These are phyloP conservation scores for Endoconidiophora laricicola DNA, from an alignment of 2,329 filamentous ascomycete species.

Conservation along the genomic window DNA sequence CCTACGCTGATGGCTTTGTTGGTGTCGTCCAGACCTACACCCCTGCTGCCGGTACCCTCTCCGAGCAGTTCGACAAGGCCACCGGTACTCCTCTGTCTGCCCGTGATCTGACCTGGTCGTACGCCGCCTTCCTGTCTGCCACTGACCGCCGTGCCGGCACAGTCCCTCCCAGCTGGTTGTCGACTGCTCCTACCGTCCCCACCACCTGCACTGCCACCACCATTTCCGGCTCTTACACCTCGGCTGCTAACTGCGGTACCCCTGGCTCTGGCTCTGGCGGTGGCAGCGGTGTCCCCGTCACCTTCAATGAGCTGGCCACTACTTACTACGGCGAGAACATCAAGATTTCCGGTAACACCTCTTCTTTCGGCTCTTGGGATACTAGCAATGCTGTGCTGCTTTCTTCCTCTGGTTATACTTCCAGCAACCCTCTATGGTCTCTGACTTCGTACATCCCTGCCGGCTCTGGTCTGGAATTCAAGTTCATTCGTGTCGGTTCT, in stretches of 20 bases:
- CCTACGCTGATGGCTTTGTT: constrained; percentile 46
- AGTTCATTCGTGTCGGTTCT: constrained; percentile 44
- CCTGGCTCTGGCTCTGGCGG: constrained; percentile 14
- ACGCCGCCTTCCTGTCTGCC: constrained; percentile 52
- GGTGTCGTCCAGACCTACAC: constrained; percentile 46
- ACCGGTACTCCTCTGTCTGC: constrained; percentile 42
- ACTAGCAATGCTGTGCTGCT: constrained; percentile 36
- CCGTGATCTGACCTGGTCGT: constrained; percentile 55
- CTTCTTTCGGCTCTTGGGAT: constrained; percentile 47
- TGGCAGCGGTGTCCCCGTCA: constrained; percentile 24
- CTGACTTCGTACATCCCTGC: constrained; percentile 36
- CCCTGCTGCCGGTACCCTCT: constrained; percentile 41
- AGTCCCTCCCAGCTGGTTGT: constrained; percentile 40
- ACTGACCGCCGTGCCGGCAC: constrained; percentile 36
- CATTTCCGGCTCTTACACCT: constrained; percentile 31
- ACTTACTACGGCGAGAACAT: constrained; percentile 48
- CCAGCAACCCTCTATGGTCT: constrained; percentile 44
- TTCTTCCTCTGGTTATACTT: constrained; percentile 41
- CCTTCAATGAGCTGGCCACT: constrained; percentile 41
- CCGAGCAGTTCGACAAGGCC: constrained; percentile 48
- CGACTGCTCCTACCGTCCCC: constrained; percentile 31
- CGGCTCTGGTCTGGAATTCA: constrained; percentile 45
- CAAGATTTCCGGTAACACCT: constrained; percentile 44
- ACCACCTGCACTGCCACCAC: constrained; percentile 30
- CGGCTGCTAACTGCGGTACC: constrained; percentile 19